Evolutionary conservation across 805 yeast species (phyloP), one percentile per base, ranked within the genome.

Genomic region (Candida maris): DNA sequence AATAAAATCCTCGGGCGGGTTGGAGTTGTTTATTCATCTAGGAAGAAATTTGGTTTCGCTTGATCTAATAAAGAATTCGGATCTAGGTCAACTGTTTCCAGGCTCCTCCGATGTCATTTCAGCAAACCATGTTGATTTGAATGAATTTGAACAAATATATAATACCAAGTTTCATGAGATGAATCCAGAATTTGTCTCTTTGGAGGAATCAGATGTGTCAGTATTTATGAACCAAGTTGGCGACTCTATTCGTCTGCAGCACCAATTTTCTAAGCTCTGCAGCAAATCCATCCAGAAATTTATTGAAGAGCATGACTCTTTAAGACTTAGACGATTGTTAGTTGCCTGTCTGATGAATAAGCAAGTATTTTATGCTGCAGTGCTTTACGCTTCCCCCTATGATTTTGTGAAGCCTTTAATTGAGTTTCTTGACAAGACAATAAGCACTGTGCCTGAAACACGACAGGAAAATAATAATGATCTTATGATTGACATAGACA

Each of bases 131-230:
- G n/a, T 39, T 3, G 31, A 40, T 4, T 3, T 19, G 1, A 51
- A 51, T 10, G 48, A 44, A 6, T 27, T 52, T 10, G 42, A 29
- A 5, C 34, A 30, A 17, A 34, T 23, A n/a, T 59, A 48, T 26
- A 44, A 41, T 5, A 28, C 45, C 12, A 56, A 51, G 14, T 51
- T 59, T 30, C 41, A 51, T 21, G 70, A 66, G 24, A 62, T 65
- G 6, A 65, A 71, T 35, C 70, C 72, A 13, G 81, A 75, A 38
- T 68, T 71, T 43, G 65, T 64, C 2, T 57, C 75, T 0, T 56
- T 68, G 19, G 72, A 80, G 30, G 78, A 73, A 39, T 75, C 85
- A 6, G 66, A 73, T 33, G 52, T 83, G 55, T 37, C 68, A 42
- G 66, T 71, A 48, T 59, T 82, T 61, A 39, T 84, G 41, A 50